Base-by-base conservation (phyloP, 495 filamentous ascomycete genomes). In the Lindgomyces ingoldianus region DNA sequence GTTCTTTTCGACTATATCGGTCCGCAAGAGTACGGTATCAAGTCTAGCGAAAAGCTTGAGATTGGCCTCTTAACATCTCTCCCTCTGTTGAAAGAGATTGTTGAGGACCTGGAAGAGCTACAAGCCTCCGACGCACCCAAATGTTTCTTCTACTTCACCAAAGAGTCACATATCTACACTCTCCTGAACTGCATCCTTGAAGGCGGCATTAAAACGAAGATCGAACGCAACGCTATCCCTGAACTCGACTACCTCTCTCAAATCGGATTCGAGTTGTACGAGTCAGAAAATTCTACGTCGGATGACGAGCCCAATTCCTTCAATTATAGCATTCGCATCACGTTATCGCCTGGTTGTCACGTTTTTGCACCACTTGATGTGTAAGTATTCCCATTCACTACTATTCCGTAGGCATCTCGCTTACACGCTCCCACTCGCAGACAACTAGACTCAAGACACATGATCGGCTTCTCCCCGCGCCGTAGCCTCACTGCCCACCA, bases 141-240 rank as follows among this genome's bases (percentile, higher is more conserved):
- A 71, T 92, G 88, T 3, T 97, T 97, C 79, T 87, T 98, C 79
- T 98, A 98, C 77, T 98, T 98, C 74, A 98, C 94, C 26, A 98
- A 98, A 73, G 94, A 98, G 69, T 94, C 90, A 4, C 94, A 98
- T 69, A 97, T 98, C 68, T 98, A 98, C 77, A 98, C 94, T 18
- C 83, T 98, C 29, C 83, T 98, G 48, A 98, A 98, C 76, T 98
- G 95, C 75, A 97, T 98, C 64, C 80, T 98, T 30, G 94, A 97
- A 77, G 94, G 94, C 64, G 94, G 95, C 33, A 89, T 98, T 64
- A 87, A 91, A 67, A 94, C 93, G 24, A 97, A 97, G 77, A 89
- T 90, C 65, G 87, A 91, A 64, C 85, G 94, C 45, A 90, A 88
- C 70, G 90, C 91, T 27, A 98, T 98, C 66, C 94, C 94, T 0